Conservation (phyloP, 108 stramenopile species). For the Aureococcus anophagefferens region DNA sequence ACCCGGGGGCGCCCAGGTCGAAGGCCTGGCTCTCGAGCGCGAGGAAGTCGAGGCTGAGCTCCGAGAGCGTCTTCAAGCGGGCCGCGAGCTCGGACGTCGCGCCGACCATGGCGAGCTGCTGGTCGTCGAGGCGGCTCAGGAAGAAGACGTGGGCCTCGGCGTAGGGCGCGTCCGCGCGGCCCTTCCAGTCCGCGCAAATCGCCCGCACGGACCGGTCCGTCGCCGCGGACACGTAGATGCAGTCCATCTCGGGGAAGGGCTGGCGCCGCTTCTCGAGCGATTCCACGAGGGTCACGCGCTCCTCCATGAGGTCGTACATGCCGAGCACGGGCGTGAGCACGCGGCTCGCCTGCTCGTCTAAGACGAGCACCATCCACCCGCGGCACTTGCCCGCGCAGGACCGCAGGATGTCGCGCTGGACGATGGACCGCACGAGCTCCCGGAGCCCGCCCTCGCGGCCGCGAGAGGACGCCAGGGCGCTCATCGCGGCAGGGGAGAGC, state of each 20-base stretch:
- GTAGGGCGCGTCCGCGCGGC: conserved; percentile 60
- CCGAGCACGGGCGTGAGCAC: conserved; percentile 71
- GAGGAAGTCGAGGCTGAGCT: conserved; percentile 88
- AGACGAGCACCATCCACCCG: conserved; percentile 57
- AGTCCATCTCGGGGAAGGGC: conserved; percentile 82
- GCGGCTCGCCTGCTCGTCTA: conserved; percentile 60
- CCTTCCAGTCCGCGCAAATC: conserved; percentile 58
- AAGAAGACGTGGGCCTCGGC: conserved; percentile 74
- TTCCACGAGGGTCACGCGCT: conserved; percentile 74
- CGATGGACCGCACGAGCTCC: neutral
- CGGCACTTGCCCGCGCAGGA: neutral
- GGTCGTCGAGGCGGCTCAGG: conserved; percentile 55
- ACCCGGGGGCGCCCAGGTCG: conserved; percentile 65
- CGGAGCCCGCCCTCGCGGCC: neutral
- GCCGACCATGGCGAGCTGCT: conserved; percentile 50
- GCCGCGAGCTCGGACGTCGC: neutral
- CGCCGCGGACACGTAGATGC: conserved; percentile 75
- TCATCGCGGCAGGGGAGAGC: no score
- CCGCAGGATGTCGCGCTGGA: neutral
- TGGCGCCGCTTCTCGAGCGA: conserved; percentile 72
- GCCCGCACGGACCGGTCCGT: conserved; percentile 55
- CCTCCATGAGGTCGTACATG: conserved; percentile 88
- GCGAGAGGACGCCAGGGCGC: no score
- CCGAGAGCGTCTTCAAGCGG: conserved; percentile 31
- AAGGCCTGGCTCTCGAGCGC: conserved; percentile 73